Conservation (phyloP, 257 asterid species). For the Eucommia ulmoides region DNA sequence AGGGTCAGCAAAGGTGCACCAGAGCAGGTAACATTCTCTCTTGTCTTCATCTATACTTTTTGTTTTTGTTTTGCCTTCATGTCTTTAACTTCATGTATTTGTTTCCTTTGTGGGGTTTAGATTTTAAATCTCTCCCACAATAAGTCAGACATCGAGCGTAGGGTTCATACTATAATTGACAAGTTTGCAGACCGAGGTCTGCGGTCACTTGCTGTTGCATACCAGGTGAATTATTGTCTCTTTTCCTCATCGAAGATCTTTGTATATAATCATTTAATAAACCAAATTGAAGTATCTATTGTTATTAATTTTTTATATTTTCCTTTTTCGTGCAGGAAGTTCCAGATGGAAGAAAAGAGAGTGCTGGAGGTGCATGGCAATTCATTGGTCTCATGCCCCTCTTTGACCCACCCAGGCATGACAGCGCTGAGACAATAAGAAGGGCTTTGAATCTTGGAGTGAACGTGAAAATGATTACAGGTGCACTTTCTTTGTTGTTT, state of each 20-base stretch:
- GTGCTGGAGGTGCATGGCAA: conserved; percentile 87
- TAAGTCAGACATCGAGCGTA: conserved; percentile 62
- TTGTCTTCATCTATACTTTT: too few species aligned
- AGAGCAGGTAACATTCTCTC: conserved; percentile 43
- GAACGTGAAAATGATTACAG: conserved; percentile 90
- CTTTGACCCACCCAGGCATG: conserved; percentile 91
- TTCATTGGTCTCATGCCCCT: conserved; percentile 89
- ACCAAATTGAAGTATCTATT: too few species aligned
- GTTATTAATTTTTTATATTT: too few species aligned
- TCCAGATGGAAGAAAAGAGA: conserved; percentile 71
- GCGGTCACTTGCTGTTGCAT: conserved; percentile 84
- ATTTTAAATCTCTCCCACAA: conserved; percentile 74
- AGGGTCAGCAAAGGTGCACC: conserved; percentile 63
- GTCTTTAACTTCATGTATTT: too few species aligned
- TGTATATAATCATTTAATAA: too few species aligned
- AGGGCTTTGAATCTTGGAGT: conserved; percentile 94
- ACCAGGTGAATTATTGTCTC: conserved; percentile 34
- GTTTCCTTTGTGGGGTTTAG: conserved; percentile 38
- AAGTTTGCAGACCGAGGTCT: too few species aligned
- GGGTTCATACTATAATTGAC: conserved; percentile 67
- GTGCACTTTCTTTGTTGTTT: conserved; percentile 19
- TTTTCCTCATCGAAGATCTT: too few species aligned
- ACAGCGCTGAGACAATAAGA: conserved; percentile 98
- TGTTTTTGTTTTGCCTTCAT: too few species aligned
- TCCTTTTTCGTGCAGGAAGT: too few species aligned